These are phyloP conservation scores for Cyclotella atomus DNA, from an alignment of 108 stramenopile genomes.

Conservation along the genomic window DNA sequence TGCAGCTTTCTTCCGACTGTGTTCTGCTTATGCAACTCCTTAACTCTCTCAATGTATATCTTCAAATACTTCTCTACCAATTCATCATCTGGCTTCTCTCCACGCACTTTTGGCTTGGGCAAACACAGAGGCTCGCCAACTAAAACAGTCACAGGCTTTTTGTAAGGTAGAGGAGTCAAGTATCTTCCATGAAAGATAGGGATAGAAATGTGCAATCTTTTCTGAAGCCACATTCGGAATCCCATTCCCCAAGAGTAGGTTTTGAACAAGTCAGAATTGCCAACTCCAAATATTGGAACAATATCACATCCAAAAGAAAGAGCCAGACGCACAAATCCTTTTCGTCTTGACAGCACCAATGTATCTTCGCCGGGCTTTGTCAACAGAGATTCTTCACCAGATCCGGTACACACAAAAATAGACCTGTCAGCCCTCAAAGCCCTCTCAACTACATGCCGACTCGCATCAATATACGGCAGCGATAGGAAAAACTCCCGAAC, in stretches of 20 bases:
- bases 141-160: slow-evolving; percentile 38
- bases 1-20: slow-evolving; percentile 15
- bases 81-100: slow-evolving; percentile 47
- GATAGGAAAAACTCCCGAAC: slow-evolving; percentile 63
- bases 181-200: slow-evolving; percentile 55
- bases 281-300: slow-evolving; percentile 50
- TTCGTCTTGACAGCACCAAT: slow-evolving; percentile 45
- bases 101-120: slow-evolving; percentile 36
- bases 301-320: slow-evolving; percentile 40
- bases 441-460: slow-evolving; percentile 47
- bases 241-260: slow-evolving; percentile 31
- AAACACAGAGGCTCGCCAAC: slow-evolving; percentile 55
- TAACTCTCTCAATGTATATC: slow-evolving; percentile 55
- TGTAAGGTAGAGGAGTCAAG: slow-evolving; percentile 54
- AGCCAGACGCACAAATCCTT: slow-evolving; percentile 53
- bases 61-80: slow-evolving; percentile 56
- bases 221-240: slow-evolving; percentile 56
- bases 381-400: slow-evolving; percentile 50
- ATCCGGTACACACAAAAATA: slow-evolving; percentile 46
- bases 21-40: slow-evolving; percentile 53
- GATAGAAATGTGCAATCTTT: slow-evolving; percentile 54
- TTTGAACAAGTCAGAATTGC: slow-evolving; percentile 54
- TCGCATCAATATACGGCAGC: slow-evolving; percentile 66
- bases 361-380: slow-evolving; percentile 40
- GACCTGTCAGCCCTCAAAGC: slow-evolving; percentile 29